Evolutionary conservation across 108 stramenopile species (phyloP).

Genomic region (Stephanodiscus triporus): DNA sequence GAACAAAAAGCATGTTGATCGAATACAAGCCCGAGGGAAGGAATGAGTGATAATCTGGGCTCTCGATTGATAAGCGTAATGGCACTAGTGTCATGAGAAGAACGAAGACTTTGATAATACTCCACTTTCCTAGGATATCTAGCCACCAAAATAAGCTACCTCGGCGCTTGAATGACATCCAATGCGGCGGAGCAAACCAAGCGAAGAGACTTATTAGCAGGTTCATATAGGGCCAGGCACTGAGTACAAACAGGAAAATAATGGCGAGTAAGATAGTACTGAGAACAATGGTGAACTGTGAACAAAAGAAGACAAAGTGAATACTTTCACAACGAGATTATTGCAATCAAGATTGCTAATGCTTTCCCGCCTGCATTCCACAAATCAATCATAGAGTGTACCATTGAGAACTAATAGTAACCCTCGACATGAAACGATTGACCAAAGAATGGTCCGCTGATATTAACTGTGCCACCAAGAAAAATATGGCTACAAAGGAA

Average conservation of each 20-base stretch:
- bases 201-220: slow-evolving; percentile 60
- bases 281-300: background rate
- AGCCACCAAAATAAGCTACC: slow-evolving; percentile 73
- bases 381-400: slow-evolving; percentile 67
- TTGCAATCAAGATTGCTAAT: slow-evolving; percentile 68
- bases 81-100: slow-evolving; percentile 68
- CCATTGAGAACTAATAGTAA: slow-evolving; percentile 78
- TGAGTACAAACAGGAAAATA: slow-evolving; percentile 70
- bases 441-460: background rate
- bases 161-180: slow-evolving; percentile 50
- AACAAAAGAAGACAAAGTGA: slow-evolving; percentile 68
- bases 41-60: slow-evolving; percentile 60
- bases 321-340: slow-evolving; percentile 85
- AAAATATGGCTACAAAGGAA: background rate
- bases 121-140: slow-evolving; percentile 74
- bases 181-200: slow-evolving; percentile 68
- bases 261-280: slow-evolving; percentile 4
- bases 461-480: background rate
- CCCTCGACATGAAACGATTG: slow-evolving; percentile 42
- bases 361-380: slow-evolving; percentile 69
- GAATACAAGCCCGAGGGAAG: slow-evolving; percentile 70
- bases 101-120: slow-evolving; percentile 75
- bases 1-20: slow-evolving; percentile 74
- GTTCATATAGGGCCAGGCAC: slow-evolving; percentile 88
- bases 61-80: slow-evolving; percentile 70